A percentile compares a stretch with the other conserved stretches of the same genome.
These are phyloP conservation scores for Durotheca rogersii DNA, from an alignment of 495 filamentous ascomycete species.

Conservation along the genomic window DNA sequence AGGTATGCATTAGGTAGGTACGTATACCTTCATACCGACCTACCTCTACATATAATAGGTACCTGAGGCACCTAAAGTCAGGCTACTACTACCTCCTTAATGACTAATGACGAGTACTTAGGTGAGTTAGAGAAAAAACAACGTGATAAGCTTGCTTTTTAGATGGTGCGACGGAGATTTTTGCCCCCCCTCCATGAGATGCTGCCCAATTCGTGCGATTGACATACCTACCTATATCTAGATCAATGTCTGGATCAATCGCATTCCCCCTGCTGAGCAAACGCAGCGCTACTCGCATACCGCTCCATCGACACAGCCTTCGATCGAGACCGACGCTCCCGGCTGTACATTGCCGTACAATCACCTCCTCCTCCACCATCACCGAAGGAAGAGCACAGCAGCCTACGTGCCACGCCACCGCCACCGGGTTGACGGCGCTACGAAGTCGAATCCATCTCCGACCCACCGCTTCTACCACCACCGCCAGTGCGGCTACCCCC, in stretches of 20 bases:
- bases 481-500: no score
- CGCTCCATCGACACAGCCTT: slow-evolving; percentile 3
- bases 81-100: background rate
- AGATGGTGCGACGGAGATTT: background rate
- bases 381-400: background rate
- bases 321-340: background rate
- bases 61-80: no score
- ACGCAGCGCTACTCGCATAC: slow-evolving; percentile 1
- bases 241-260: slow-evolving; percentile 13
- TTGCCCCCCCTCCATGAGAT: slow-evolving; percentile 9
- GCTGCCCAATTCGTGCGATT: slow-evolving; percentile 7
- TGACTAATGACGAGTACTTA: slow-evolving; percentile 16
- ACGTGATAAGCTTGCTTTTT: background rate
- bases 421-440: background rate
- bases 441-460: slow-evolving; percentile 8
- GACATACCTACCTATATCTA: background rate
- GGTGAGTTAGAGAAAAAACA: slow-evolving; percentile 22
- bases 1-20: no score
- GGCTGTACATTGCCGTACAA: slow-evolving; percentile 1
- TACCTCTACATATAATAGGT: background rate
- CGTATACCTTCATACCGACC: no score
- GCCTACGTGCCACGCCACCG: background rate
- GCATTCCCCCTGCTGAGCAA: slow-evolving; percentile 1
- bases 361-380: background rate
- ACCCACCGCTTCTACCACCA: no score